Evolutionary conservation across 371 early-diverging fungal genomes (phyloP).

Genomic region (Sanchytrium tribonematis): DNA sequence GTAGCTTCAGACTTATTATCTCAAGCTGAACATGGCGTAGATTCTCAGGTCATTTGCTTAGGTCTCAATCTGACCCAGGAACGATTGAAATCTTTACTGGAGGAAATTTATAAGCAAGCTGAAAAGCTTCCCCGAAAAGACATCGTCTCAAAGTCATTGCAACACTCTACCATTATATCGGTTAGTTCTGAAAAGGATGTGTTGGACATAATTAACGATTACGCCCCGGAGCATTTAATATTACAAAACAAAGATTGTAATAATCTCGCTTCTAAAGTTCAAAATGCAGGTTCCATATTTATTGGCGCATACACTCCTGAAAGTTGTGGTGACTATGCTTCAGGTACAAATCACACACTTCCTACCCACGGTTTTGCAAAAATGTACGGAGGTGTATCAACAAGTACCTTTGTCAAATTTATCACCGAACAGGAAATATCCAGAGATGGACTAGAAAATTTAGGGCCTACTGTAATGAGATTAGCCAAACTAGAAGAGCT

Average conservation of each 20-base stretch:
- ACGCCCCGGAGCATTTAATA: constrained; percentile 90
- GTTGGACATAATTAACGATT: constrained; percentile 60
- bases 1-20: constrained; percentile 79
- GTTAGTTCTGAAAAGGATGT: constrained; percentile 44
- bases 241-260: constrained; percentile 53
- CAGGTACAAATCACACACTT: constrained; percentile 94
- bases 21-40: constrained; percentile 89
- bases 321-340: constrained; percentile 91
- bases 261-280: constrained; percentile 25
- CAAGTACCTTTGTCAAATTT: constrained; percentile 70
- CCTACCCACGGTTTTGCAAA: constrained; percentile 89
- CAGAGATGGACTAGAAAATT: constrained; percentile 45
- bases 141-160: constrained; percentile 56
- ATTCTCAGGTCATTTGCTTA: constrained; percentile 66
- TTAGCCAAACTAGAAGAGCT: constrained; percentile 78
- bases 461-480: constrained; percentile 66
- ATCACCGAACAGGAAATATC: constrained; percentile 76
- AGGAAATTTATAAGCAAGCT: constrained; percentile 50
- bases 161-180: constrained; percentile 42
- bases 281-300: constrained; percentile 84
- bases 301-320: constrained; percentile 83
- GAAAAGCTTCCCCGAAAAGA: constrained; percentile 51
- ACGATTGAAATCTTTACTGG: constrained; percentile 38
- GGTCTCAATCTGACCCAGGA: constrained; percentile 36
- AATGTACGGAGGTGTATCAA: constrained; percentile 91